phyloP scores from a whole-genome alignment of 2,329 filamentous ascomycete species.

The Clonostachys byssicola region DNA sequence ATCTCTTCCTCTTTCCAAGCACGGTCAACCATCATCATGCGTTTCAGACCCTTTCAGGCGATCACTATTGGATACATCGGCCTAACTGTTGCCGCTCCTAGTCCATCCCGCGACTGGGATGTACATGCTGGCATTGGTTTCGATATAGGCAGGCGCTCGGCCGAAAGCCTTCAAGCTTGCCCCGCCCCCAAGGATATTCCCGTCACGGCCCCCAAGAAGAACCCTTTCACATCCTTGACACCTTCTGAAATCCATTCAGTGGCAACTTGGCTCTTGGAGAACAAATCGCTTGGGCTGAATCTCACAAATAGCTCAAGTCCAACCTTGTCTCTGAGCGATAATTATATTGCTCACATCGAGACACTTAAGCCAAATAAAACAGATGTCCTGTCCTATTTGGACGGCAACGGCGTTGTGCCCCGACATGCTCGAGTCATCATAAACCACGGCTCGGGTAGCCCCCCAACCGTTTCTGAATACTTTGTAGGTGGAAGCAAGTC shows the following conservation, averaged over 20 bases:
- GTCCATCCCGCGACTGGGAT: too few species aligned
- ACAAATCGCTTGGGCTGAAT: constrained; percentile 7
- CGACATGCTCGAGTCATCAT: constrained; percentile 9
- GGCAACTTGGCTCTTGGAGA: constrained; percentile 18
- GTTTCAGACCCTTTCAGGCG: too few species aligned
- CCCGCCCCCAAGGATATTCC: constrained; percentile 2
- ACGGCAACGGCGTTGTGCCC: constrained; percentile 26
- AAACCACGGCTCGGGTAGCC: constrained; percentile 6
- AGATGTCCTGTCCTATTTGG: constrained; percentile 37
- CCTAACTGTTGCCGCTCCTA: too few species aligned
- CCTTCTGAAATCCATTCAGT: constrained; percentile 10
- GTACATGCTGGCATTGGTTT: too few species aligned
- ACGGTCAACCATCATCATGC: too few species aligned
- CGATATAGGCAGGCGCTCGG: too few species aligned
- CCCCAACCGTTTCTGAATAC: constrained; percentile 7
- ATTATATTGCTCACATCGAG: constrained; percentile 11
- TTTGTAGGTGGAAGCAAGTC: constrained; percentile 3
- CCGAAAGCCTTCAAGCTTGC: not conserved
- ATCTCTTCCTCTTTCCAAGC: too few species aligned
- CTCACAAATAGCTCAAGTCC: constrained; percentile 6
- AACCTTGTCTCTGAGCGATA: constrained; percentile 5
- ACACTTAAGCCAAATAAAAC: constrained; percentile 39
- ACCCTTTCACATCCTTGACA: constrained; percentile 2
- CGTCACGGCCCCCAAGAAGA: constrained; percentile 1
- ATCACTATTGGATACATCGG: too few species aligned